Conservation (phyloP, 495 filamentous ascomycete species). For the Penicillium argentinense region DNA sequence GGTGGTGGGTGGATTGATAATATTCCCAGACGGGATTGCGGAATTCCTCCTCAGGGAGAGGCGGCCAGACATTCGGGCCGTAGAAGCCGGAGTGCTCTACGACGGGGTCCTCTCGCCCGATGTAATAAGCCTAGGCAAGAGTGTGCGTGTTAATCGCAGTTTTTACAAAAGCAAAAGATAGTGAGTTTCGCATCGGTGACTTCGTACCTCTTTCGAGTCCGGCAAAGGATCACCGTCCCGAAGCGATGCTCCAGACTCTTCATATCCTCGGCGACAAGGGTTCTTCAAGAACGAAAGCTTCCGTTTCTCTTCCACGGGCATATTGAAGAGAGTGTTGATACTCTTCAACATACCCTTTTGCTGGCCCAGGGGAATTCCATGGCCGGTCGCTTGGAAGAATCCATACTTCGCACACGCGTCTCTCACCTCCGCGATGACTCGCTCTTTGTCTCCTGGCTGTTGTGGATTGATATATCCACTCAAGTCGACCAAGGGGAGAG, state of each 20-base stretch:
- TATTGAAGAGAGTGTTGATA: slow-evolving; percentile 25
- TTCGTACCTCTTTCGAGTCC: slow-evolving; percentile 38
- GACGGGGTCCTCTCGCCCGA: slow-evolving; percentile 30
- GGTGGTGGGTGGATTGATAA: slow-evolving; percentile 28
- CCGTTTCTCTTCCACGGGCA: slow-evolving; percentile 36
- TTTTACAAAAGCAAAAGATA: not conserved
- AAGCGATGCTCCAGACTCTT: slow-evolving; percentile 24
- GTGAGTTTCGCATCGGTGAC: not conserved
- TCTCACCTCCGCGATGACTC: slow-evolving; percentile 31
- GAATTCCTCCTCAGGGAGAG: slow-evolving; percentile 38
- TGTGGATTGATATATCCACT: not conserved
- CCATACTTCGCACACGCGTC: slow-evolving; percentile 33
- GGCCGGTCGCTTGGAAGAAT: slow-evolving; percentile 39
- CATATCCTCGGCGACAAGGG: slow-evolving; percentile 37
- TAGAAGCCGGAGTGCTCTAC: slow-evolving; percentile 20
- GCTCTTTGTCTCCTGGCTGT: not conserved
- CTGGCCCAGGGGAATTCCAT: slow-evolving; percentile 29
- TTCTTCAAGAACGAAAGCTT: slow-evolving; percentile 32
- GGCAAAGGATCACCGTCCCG: slow-evolving; percentile 31
- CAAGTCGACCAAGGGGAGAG: not conserved
- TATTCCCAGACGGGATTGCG: slow-evolving; percentile 37
- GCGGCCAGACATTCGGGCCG: slow-evolving; percentile 44
- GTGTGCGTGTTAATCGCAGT: too few relatives aligned
- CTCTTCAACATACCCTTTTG: slow-evolving; percentile 23
- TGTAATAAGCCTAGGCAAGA: slow-evolving; percentile 26